Evolutionary conservation across 202 grass and related monocot genomes (phyloP), one percentile per base, ranked within the genome.

Genomic region (Zizania palustris): DNA sequence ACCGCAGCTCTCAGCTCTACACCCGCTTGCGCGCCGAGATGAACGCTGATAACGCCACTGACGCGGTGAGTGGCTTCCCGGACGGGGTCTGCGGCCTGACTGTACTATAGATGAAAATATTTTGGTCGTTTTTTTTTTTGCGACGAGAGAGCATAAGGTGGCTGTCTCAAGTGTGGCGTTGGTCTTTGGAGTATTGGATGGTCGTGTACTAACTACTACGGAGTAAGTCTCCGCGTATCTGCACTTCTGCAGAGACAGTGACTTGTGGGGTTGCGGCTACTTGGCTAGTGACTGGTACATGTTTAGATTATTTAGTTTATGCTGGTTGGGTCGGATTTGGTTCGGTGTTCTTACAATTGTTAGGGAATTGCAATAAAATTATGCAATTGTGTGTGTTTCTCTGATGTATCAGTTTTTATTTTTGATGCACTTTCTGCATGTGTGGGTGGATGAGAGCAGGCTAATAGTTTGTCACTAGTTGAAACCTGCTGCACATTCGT

Each of bases 1-100:
- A 99, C 85, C 87, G 85, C 67, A 96, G 92, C 70, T 92, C 96
- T 21, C 87, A 90, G 78, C 89, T 99, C 43, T 99, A 93, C 85
- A 73, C 79, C 55, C 87, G 87, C 39, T 76, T 99, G 53, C 92
- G 86, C 42, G 57, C 69, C 21, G 92, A 93, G 34, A 99, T 96
- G 96, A 81, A 99, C 71, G 74, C 92, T 3, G 96, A 99, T 82
- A 96, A 96, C 81, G 74, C 96, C 13, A 90, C 92, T 14, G 96
- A 93, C 54, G 91, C 83, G 70, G 96, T 96, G 67, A 77, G 84
- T 78, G 36, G 49, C 51, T 79, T 69, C 54, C 37, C 44, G 72
- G 28, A 48, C 64, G 60, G 1, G 60, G 1, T 61, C 45, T 5
- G 11, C 16, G 16, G 21, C 9, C 11, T 13, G 7, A 33, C 33